phyloP scores from a whole-genome alignment of 2,329 filamentous ascomycete species.

The Neopestalotiopsis clavispora region DNA sequence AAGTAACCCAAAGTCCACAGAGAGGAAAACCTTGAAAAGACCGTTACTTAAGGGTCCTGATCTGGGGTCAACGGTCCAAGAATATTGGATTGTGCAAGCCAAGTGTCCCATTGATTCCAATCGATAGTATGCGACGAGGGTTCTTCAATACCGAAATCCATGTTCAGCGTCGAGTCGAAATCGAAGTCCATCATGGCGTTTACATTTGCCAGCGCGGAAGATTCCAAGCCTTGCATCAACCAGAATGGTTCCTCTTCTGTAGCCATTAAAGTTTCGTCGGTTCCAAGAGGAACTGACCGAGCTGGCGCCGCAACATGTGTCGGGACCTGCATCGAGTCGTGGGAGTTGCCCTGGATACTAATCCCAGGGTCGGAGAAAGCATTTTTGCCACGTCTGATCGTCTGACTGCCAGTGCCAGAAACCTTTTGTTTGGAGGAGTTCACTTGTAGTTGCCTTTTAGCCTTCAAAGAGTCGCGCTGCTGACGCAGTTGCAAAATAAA shows the following conservation, averaged over 20 bases:
- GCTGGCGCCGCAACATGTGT: background rate
- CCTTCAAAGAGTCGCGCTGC: constrained; percentile 14
- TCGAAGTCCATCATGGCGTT: constrained; percentile 7
- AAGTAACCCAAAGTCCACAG: no score
- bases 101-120: constrained; percentile 28
- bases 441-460: background rate
- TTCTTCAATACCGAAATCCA: constrained; percentile 18
- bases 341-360: background rate
- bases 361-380: background rate
- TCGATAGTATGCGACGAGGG: constrained; percentile 18
- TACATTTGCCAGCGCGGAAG: background rate
- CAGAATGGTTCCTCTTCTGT: constrained; percentile 25
- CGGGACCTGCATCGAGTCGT: background rate
- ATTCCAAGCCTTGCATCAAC: constrained; percentile 20
- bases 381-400: background rate
- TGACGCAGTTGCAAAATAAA: constrained; percentile 23
- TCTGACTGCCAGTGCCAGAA: background rate
- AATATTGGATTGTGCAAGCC: constrained; percentile 25
- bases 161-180: constrained; percentile 11
- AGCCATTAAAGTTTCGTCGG: background rate
- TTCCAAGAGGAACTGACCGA: background rate
- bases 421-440: background rate
- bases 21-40: no score
- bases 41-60: background rate
- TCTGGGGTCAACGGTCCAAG: background rate